A percentile compares a stretch with the other conserved stretches of the same genome.
phyloP scores from a whole-genome alignment of 768 basidiomycete genomes.

The Xerocomellus chrysenteron region DNA sequence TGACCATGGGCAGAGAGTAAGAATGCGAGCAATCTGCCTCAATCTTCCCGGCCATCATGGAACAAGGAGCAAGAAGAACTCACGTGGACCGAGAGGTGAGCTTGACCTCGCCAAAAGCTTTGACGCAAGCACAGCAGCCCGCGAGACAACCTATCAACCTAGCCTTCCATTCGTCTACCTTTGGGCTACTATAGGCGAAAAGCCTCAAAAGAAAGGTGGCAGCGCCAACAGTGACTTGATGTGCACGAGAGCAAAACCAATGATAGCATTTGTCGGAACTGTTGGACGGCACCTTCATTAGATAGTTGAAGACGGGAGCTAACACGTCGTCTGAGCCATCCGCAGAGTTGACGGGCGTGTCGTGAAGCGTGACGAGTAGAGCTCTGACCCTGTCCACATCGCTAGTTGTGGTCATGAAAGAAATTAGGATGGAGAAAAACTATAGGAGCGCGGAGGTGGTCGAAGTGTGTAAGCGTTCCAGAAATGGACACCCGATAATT shows the following conservation, averaged over 20 bases:
- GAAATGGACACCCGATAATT: slow-evolving; percentile 11
- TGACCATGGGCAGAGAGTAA: slow-evolving; percentile 6
- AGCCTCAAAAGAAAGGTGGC: slow-evolving; percentile 82
- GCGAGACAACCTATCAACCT: slow-evolving; percentile 54
- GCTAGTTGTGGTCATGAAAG: slow-evolving; percentile 25
- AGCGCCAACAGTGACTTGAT: slow-evolving; percentile 54
- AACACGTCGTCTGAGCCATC: slow-evolving; percentile 50
- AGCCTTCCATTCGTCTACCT: slow-evolving; percentile 63
- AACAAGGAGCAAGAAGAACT: slow-evolving; percentile 33
- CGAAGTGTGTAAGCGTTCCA: background rate
- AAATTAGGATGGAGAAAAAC: background rate
- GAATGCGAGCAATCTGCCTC: slow-evolving; percentile 8
- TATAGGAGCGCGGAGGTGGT: background rate
- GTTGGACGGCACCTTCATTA: slow-evolving; percentile 47
- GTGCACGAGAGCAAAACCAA: slow-evolving; percentile 78
- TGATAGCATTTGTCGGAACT: slow-evolving; percentile 48
- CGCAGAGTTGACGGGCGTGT: slow-evolving; percentile 53
- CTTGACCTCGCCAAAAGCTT: slow-evolving; percentile 64
- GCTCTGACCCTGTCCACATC: slow-evolving; percentile 41
- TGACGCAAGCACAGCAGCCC: slow-evolving; percentile 70
- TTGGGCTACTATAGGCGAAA: slow-evolving; percentile 67
- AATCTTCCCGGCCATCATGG: background rate
- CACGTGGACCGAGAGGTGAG: slow-evolving; percentile 66
- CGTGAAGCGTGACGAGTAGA: slow-evolving; percentile 56
- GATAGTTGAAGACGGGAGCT: slow-evolving; percentile 48